Base-by-base conservation (phyloP, 192 early-diverging fungal genomes). In the Gryganskiella cystojenkinii region DNA sequence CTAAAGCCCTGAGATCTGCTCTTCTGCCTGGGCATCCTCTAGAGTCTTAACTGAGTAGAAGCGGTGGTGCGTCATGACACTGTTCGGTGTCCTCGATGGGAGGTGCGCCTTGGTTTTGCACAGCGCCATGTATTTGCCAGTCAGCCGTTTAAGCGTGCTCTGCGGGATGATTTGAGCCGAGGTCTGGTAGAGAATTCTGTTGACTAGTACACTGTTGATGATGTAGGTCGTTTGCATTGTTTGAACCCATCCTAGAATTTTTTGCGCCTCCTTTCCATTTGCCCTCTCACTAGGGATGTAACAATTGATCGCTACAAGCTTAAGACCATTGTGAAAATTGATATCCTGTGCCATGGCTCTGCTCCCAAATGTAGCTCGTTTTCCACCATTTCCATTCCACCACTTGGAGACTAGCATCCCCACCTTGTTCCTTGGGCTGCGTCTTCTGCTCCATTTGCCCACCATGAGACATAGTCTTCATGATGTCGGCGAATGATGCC, bases 81-180 rank as follows among this genome's bases (percentile, higher is more conserved):
- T 56, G 68, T 70, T 70, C 10, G 60, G 68, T 3, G 60, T 62
- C 25, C 50, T 62, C 34, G 51, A 50, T 2, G 68, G 60, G 52
- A 70, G n/a, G 35, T 35, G 35, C 0, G 52, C 31, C 24, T 62
- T 61, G 28, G 22, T 14, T 8, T 62, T 62, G 60, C 37, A 46
- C 22, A 70, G 19, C n/a, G 30, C 44, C n/a, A 54, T 56, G 44
- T 70, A 70, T 20, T 28, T 61, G 25, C 68, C 68, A 0, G 58
- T 70, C 11, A 62, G 5, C 1, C 8, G n/a, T 30, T 27, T 44
- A 25, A 63, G 13, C 0, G 28, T 33, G 1, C 52, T 20, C 2
- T 24, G 22, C 11, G 28, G 31, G 2, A 70, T 14, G 13, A 70
- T 40, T 2, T 55, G 59, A 11, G 37, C 20, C 9, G 68, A 43